A percentile compares a stretch with the other conserved stretches of the same genome.
phyloP scores from a whole-genome alignment of 2,329 filamentous ascomycete genomes.

The Fusarium staphyleae region DNA sequence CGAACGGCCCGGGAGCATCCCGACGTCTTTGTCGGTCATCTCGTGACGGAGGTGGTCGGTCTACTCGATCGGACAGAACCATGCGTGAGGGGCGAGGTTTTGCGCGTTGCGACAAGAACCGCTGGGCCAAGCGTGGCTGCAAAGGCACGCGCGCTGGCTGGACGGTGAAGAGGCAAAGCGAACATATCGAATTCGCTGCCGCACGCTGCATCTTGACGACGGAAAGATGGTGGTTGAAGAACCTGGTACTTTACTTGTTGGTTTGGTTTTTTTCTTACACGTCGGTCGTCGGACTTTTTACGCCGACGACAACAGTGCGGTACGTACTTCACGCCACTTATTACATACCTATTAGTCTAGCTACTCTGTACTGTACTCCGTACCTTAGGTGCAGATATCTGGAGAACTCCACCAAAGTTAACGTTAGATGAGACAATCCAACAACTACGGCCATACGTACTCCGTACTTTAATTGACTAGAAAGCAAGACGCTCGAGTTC shows the following conservation, averaged over 20 bases:
- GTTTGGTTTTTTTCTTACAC: constrained; percentile 17
- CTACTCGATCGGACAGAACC: constrained; percentile 63
- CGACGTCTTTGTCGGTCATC: constrained; percentile 48
- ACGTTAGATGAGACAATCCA: too few relatives aligned
- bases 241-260: not conserved
- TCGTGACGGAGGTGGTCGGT: constrained; percentile 48
- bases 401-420: too few relatives aligned
- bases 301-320: constrained; percentile 9
- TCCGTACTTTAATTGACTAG: not conserved
- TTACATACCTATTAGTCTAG: too few relatives aligned
- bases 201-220: constrained; percentile 35
- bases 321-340: not conserved
- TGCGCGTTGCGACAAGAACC: constrained; percentile 47
- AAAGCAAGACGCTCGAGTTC: constrained; percentile 2
- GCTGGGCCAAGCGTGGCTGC: constrained; percentile 47
- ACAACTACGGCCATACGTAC: not conserved
- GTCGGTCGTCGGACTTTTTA: constrained; percentile 36
- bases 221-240: not conserved
- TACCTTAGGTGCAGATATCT: too few relatives aligned
- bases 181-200: constrained; percentile 36
- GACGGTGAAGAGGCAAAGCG: constrained; percentile 32
- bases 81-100: constrained; percentile 60
- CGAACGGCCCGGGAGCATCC: constrained; percentile 57
- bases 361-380: too few relatives aligned
- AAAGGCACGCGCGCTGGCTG: constrained; percentile 27